phyloP scores from a whole-genome alignment of 768 basidiomycete species.

The Calvatia gigantea region DNA sequence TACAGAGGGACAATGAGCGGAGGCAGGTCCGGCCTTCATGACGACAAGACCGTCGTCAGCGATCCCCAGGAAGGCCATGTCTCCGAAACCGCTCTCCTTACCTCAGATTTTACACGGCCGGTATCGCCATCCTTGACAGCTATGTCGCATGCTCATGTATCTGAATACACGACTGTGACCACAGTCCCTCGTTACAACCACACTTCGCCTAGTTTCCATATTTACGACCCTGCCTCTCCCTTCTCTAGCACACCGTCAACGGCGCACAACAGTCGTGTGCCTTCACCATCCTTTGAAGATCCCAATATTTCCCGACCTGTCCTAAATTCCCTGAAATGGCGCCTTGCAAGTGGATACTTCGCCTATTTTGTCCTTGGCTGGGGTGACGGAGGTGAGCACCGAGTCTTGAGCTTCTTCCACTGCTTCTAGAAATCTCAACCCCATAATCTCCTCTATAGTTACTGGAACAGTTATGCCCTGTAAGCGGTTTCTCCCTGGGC shows the following conservation, averaged over 20 bases:
- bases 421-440: slow-evolving; percentile 3
- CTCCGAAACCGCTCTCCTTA: neutral
- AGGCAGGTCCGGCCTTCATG: neutral
- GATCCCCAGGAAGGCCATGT: neutral
- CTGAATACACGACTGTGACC: slow-evolving; percentile 29
- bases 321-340: slow-evolving; percentile 30
- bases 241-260: slow-evolving; percentile 9
- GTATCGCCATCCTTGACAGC: slow-evolving; percentile 6
- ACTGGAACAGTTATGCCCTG: slow-evolving; percentile 56
- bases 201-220: slow-evolving; percentile 14
- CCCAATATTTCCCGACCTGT: neutral
- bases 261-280: neutral
- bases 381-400: slow-evolving; percentile 42
- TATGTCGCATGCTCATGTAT: slow-evolving; percentile 28
- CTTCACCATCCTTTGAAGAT: neutral
- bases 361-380: slow-evolving; percentile 50
- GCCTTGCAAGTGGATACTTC: slow-evolving; percentile 39
- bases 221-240: slow-evolving; percentile 16
- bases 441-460: slow-evolving; percentile 28
- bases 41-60: neutral
- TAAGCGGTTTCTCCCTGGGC: slow-evolving; percentile 22
- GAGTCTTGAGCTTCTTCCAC: neutral
- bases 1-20: neutral
- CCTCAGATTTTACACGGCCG: neutral
- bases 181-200: slow-evolving; percentile 25